Base-by-base conservation (phyloP, 108 stramenopile species). In the Chaetoceros tenuissimus region DNA sequence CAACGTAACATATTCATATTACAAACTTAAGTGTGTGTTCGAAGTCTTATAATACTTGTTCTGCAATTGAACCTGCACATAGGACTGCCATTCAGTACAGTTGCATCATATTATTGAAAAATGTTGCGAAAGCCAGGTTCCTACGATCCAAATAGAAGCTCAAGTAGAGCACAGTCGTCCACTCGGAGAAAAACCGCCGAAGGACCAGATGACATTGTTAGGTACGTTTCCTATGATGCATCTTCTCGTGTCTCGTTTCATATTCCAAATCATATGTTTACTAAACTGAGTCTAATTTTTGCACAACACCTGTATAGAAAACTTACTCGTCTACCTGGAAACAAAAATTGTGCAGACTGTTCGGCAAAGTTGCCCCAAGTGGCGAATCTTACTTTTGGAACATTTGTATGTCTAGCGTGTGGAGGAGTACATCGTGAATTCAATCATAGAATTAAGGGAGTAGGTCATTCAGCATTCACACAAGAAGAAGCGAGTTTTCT, bases 271-370 rank as follows among this genome's bases (percentile, higher is more conserved):
- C n/a, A n/a, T n/a, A n/a, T n/a, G n/a, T n/a, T n/a, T n/a, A n/a
- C n/a, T n/a, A n/a, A n/a, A n/a, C n/a, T n/a, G n/a, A n/a, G n/a
- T n/a, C n/a, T n/a, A n/a, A n/a, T n/a, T n/a, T n/a, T n/a, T n/a
- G n/a, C n/a, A n/a, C n/a, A n/a, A n/a, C n/a, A n/a, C n/a, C n/a
- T n/a, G n/a, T n/a, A n/a, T n/a, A n/a, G n/a, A n/a, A 61, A 68
- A 22, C 51, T 91, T 48, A 72, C 79, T 44, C 74, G 80, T 20
- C 48, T 66, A 30, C 73, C 79, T 0, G 54, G 77, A 46, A 91
- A 91, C 69, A 91, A 91, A 55, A 59, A 63, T 2, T 91, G 89
- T 64, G 81, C 81, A 27, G 89, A 91, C 64, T 91, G 89, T 51
- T 22, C 55, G 23, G 31, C 85, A 23, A 91, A 85, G 64, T 64